phyloP scores from a whole-genome alignment of 257 asterid species.

The Henckelia pumila region DNA sequence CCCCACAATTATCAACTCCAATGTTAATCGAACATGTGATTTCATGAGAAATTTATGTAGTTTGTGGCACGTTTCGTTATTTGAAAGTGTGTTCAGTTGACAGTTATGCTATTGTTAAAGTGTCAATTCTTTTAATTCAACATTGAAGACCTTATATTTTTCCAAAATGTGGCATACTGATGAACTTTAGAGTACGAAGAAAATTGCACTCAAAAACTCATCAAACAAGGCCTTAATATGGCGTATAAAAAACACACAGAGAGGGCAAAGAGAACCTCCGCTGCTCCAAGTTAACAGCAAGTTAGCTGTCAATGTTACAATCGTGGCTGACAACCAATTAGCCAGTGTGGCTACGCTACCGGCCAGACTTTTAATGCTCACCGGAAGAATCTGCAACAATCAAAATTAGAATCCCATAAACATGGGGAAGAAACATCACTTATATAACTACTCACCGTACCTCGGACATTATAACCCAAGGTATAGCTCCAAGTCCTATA shows the following conservation, averaged over 20 bases:
- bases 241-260: not conserved
- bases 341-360: constrained; percentile 90
- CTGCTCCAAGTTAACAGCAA: constrained; percentile 82
- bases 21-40: no score
- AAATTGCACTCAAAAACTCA: not conserved
- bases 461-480: constrained; percentile 96
- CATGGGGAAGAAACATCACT: not conserved
- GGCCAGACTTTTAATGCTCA: constrained; percentile 80
- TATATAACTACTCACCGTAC: constrained; percentile 34
- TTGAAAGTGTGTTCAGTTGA: no score
- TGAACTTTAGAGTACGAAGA: no score
- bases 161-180: not conserved
- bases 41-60: no score
- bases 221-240: not conserved
- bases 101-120: no score
- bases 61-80: no score
- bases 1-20: no score
- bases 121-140: no score
- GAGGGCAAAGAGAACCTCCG: constrained; percentile 59
- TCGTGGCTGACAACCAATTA: constrained; percentile 78
- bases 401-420: not conserved
- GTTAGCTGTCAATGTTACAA: constrained; percentile 75
- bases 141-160: no score
- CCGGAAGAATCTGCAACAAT: constrained; percentile 76
- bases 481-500: constrained; percentile 77